Evolutionary conservation across 179 eudicot genomes (phyloP), one percentile per base, ranked within the genome.

Genomic region (Pouteria campechiana): DNA sequence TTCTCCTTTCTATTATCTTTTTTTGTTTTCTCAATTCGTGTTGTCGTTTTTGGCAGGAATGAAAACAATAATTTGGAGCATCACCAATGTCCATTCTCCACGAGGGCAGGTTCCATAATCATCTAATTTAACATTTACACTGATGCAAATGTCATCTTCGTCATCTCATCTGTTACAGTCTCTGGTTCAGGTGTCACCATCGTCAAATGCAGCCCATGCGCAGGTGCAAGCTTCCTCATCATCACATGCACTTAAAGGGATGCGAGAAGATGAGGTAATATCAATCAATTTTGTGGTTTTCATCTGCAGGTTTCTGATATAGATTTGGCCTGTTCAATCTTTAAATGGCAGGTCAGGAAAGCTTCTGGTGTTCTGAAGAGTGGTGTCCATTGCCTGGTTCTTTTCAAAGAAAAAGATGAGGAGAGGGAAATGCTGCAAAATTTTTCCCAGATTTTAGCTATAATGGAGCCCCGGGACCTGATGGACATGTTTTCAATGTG

Each of bases 11-110:
- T n/a, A n/a, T n/a, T n/a, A n/a, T n/a, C n/a, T n/a, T n/a, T 29
- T 11, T 31, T 14, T 34, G 10, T 24, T 42, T n/a, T 41, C 6
- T 32, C 4, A 34, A 21, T 18, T 12, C 8, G 25, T 10, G 34
- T 11, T 28, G 48, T 20, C 14, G 31, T 27, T 57, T n/a, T 25
- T 35, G 54, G 48, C 78, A 87, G 96, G 98, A 64, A 90, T 90
- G 98, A 90, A 90, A 74, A 90, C 98, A 37, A 90, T 90, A 32
- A 77, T 90, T 46, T 90, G 98, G 98, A 90, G 96, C 49, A 82
- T 90, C 58, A 90, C 96, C 39, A 90, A 90, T 72, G 85, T 84
- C 41, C 94, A 90, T 68, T 55, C 78, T 50, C 94, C 96, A 3
- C 83, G 84, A 41, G 61, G 87, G 28, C 98, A 82, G 96, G 96